phyloP scores from a whole-genome alignment of 1,284 basidiomycete genomes.

The Sutorius eximius region DNA sequence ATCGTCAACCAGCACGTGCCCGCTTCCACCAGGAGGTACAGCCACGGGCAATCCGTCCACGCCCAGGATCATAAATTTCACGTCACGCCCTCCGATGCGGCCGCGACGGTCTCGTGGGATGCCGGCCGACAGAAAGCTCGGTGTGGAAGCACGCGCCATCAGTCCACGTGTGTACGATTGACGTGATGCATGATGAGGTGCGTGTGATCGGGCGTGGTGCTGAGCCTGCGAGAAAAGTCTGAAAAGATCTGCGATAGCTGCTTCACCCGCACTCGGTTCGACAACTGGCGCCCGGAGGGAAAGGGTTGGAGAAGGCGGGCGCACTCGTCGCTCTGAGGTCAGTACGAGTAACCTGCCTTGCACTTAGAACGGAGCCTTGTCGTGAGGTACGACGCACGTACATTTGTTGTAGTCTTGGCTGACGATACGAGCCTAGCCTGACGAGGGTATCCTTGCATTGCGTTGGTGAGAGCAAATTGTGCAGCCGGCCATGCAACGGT shows the following conservation, averaged over 20 bases:
- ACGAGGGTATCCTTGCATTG: constrained; percentile 53
- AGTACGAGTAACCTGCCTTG: constrained; percentile 70
- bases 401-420: constrained; percentile 77
- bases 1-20: constrained; percentile 14
- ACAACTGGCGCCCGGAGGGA: constrained; percentile 23
- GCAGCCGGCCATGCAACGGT: constrained; percentile 58
- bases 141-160: constrained; percentile 44
- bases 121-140: constrained; percentile 69
- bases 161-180: constrained; percentile 33
- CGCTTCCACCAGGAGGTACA: background rate
- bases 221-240: constrained; percentile 41
- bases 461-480: constrained; percentile 50
- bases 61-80: constrained; percentile 28
- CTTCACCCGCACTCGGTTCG: constrained; percentile 58
- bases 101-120: constrained; percentile 74
- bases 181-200: constrained; percentile 18
- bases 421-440: constrained; percentile 52
- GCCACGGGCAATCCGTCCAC: constrained; percentile 21
- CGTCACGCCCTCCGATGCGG: constrained; percentile 59
- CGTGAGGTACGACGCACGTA: constrained; percentile 25
- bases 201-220: constrained; percentile 41
- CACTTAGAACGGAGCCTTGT: background rate
- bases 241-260: constrained; percentile 62
- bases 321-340: constrained; percentile 46
- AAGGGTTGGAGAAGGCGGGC: constrained; percentile 30